A percentile compares a stretch with the other conserved stretches of the same genome.
phyloP scores from a whole-genome alignment of 305 asterid species.

The Nicotiana rustica region DNA sequence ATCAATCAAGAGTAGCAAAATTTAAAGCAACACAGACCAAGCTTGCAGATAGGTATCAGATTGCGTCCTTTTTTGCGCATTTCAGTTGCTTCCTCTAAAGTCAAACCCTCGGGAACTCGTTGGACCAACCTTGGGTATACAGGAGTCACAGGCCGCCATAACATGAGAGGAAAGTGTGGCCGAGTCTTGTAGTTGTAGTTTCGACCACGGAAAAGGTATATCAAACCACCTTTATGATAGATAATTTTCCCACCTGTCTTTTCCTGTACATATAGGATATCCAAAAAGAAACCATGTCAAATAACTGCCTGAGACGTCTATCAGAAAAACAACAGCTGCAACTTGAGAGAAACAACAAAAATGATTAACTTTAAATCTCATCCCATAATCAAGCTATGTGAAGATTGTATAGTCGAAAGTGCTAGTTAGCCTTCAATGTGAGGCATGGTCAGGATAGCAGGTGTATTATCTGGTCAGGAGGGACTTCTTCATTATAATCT shows the following conservation, averaged over 20 bases:
- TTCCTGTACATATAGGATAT: slow-evolving; percentile 53
- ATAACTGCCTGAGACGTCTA: not conserved
- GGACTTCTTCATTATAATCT: slow-evolving; percentile 27
- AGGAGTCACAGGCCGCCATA: slow-evolving; percentile 89
- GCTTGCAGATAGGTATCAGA: slow-evolving; percentile 83
- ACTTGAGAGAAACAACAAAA: slow-evolving; percentile 10
- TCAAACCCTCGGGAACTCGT: slow-evolving; percentile 81
- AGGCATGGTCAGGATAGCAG: not conserved
- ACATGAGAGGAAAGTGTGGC: slow-evolving; percentile 83
- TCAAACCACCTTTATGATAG: slow-evolving; percentile 71
- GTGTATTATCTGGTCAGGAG: not conserved
- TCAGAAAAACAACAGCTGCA: not conserved
- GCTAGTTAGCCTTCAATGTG: not conserved
- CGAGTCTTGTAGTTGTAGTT: slow-evolving; percentile 79
- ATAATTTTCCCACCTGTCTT: slow-evolving; percentile 91
- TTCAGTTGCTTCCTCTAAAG: slow-evolving; percentile 76
- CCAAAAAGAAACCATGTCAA: slow-evolving; percentile 13
- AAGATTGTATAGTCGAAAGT: not conserved
- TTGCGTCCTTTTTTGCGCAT: slow-evolving; percentile 82
- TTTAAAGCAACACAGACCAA: slow-evolving; percentile 54
- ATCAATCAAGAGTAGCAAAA: slow-evolving; percentile 18
- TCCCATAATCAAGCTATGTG: not conserved
- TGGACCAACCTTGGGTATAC: slow-evolving; percentile 84
- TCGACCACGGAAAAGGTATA: slow-evolving; percentile 90
- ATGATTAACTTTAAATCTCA: slow-evolving; percentile 15